Conservation (phyloP, 2,329 filamentous ascomycete genomes). For the Pseudogymnoascus sp. region DNA sequence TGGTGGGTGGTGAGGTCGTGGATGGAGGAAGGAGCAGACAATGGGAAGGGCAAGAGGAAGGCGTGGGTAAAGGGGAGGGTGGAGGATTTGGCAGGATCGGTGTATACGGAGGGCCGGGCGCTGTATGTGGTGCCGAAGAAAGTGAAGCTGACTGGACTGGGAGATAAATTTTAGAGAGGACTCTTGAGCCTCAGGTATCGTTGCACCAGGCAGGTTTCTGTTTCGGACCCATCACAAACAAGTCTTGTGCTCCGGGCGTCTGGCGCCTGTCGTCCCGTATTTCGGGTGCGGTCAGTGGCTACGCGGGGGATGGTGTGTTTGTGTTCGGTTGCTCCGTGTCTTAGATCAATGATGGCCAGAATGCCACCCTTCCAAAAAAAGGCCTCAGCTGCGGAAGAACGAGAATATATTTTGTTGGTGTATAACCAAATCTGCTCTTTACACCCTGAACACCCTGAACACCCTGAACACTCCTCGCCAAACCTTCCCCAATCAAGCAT, state of each 20-base stretch:
- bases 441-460: not conserved
- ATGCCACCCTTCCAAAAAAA: not conserved
- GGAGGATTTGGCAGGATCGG: slow-evolving; percentile 45
- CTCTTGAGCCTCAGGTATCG: not conserved
- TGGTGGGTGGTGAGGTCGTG: slow-evolving; percentile 56
- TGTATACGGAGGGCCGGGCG: slow-evolving; percentile 50
- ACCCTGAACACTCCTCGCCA: not conserved
- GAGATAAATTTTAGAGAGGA: slow-evolving; percentile 6
- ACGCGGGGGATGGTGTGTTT: not conserved
- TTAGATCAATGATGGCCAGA: not conserved
- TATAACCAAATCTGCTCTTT: slow-evolving; percentile 1
- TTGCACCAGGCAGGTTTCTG: not conserved
- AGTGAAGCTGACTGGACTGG: slow-evolving; percentile 10
- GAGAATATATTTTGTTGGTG: not conserved
- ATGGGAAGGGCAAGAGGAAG: slow-evolving; percentile 38
- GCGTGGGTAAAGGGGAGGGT: slow-evolving; percentile 46
- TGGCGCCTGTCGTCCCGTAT: not conserved
- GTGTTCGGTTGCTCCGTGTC: not conserved
- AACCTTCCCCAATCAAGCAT: slow-evolving; percentile 4
- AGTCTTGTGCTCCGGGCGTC: not conserved
- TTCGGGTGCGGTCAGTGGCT: not conserved
- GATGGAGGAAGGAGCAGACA: slow-evolving; percentile 31
- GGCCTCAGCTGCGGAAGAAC: not conserved
- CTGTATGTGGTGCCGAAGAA: slow-evolving; percentile 52
- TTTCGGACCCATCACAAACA: not conserved